Conservation (phyloP, 306 rosid genomes). For the Lithocarpus polystachyus region DNA sequence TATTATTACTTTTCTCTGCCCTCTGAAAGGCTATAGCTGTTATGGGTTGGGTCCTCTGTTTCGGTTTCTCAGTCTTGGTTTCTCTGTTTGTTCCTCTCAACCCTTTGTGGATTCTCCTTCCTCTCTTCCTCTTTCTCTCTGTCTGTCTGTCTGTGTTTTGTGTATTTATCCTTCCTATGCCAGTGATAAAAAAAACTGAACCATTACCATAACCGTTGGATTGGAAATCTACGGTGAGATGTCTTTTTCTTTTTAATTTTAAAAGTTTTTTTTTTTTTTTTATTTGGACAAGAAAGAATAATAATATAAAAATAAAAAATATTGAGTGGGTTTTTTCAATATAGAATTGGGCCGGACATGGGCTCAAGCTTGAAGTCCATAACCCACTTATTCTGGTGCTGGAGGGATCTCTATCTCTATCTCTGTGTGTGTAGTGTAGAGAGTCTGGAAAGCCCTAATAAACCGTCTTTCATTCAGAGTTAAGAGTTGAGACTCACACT, state of each 20-base stretch:
- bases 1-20: background rate
- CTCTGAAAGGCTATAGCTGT: slow-evolving; percentile 1
- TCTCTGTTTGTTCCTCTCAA: slow-evolving; percentile 11
- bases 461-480: too few species aligned
- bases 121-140: background rate
- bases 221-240: slow-evolving; percentile 25
- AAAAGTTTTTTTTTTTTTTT: background rate
- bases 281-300: background rate
- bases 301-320: background rate
- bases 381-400: background rate
- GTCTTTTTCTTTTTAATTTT: background rate
- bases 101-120: slow-evolving; percentile 22
- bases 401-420: too few species aligned
- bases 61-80: background rate
- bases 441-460: too few species aligned
- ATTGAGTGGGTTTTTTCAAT: slow-evolving; percentile 3
- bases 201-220: slow-evolving; percentile 32
- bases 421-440: too few species aligned
- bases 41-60: background rate
- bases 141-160: background rate
- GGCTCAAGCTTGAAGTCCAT: background rate
- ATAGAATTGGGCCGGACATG: background rate
- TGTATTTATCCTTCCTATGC: slow-evolving; percentile 34
- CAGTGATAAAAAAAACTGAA: slow-evolving; percentile 13
- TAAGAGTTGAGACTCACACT: too few species aligned